Evolutionary conservation across 1,139 yeast species (phyloP), one percentile per base, ranked within the genome.

Genomic region (Yamadazyma mexicana): DNA sequence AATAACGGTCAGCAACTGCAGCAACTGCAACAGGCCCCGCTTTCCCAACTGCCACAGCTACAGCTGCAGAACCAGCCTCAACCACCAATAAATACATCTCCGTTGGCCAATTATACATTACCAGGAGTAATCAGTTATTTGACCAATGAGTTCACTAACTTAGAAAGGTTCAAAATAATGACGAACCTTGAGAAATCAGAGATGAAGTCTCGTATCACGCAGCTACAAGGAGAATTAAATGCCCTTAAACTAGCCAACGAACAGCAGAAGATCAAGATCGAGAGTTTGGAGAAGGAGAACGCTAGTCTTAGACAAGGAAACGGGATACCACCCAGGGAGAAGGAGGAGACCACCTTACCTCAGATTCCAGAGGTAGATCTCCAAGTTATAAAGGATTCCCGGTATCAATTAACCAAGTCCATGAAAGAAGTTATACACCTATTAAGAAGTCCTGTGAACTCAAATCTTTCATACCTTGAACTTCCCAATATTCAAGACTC

Each of bases 91-190:
- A 30, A 25, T 22, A 5, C 33, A 5, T 46, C 52, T n/a, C 51
- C 54, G 5, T 39, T 54, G 23, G 60, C 66, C 4, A 70, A 71
- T 37, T 79, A 79, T 47, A 78, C 83, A 2, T 63, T 79, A 18
- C 85, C 85, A 0, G 85, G 85, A 2, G 79, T 79, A n/a, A 79
- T 79, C 60, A 79, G 77, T 51, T 79, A 79, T 51, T 61, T 79
- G 39, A 81, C 82, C 25, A 69, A 77, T 8, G 84, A 79, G 48
- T 79, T 79, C 58, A 77, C 84, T 22, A 72, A 75, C 43, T 66
- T 78, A 45, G 85, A 79, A 51, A 60, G 81, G 41, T 78, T 70
- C 57, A 73, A 78, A 51, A 76, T 79, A 55, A 65, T 76, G 61
- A 70, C 76, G 44, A 79, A 75, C 51, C 59, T 79, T 48, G 84